Evolutionary conservation across 345 rosid species (phyloP).

Genomic region (Populus nigra): DNA sequence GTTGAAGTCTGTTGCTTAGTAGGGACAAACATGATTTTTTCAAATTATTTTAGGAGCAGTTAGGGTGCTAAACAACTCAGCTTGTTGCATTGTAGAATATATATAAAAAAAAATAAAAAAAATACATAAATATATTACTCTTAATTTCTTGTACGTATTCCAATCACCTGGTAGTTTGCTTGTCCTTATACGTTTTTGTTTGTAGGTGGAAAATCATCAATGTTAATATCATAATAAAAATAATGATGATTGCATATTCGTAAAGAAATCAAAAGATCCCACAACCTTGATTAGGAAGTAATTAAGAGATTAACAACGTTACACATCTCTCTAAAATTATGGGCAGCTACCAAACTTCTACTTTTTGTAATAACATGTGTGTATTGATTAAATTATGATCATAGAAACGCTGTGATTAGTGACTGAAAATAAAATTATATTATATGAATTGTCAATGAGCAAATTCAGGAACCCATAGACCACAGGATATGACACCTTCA

Average conservation of each 20-base stretch:
- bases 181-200: neutral
- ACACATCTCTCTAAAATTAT: neutral
- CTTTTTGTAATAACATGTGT: neutral
- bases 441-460: neutral
- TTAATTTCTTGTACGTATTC: neutral
- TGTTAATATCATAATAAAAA: neutral
- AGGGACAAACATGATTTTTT: constrained; percentile 42
- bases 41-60: constrained; percentile 23
- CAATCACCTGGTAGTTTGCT: neutral
- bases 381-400: neutral
- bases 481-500: neutral
- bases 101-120: neutral
- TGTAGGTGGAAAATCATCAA: neutral
- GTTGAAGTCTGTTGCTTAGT: neutral
- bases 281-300: neutral
- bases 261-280: neutral
- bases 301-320: too few species aligned
- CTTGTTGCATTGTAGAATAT: constrained; percentile 14
- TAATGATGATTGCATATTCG: neutral
- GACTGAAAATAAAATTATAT: neutral
- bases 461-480: neutral
- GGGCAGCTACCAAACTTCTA: neutral
- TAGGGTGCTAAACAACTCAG: constrained; percentile 47
- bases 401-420: neutral
- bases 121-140: neutral